Evolutionary conservation across 2,329 filamentous ascomycete genomes (phyloP).

Genomic region (Coniochaeta sp.): DNA sequence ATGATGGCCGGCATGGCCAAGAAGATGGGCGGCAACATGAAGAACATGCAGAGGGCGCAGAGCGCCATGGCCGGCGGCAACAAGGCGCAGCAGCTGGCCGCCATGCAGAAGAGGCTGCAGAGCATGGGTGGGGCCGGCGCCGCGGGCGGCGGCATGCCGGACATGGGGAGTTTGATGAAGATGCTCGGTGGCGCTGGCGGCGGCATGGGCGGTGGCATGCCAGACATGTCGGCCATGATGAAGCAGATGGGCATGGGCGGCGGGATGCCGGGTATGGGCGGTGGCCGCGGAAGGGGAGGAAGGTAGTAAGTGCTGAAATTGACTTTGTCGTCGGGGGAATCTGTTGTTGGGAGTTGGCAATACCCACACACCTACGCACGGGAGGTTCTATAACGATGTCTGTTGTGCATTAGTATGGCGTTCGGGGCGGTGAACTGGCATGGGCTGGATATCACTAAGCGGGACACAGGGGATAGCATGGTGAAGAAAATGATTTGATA

Average conservation of each 20-base stretch:
- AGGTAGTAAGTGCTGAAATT: not conserved
- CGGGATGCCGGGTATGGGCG: conserved; percentile 26
- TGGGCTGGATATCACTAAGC: not conserved
- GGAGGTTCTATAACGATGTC: not conserved
- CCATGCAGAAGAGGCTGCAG: conserved; percentile 93
- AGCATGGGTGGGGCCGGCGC: conserved; percentile 76
- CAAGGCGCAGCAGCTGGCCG: conserved; percentile 87
- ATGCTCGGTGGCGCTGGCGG: conserved; percentile 66
- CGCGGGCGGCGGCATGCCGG: conserved; percentile 63
- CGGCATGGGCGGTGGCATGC: conserved; percentile 62
- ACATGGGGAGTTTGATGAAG: conserved; percentile 84
- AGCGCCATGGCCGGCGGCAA: conserved; percentile 86
- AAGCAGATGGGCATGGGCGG: conserved; percentile 60
- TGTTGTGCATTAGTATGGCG: not conserved
- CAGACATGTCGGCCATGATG: conserved; percentile 75
- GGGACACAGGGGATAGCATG: not conserved
- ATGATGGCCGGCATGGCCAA: conserved; percentile 99
- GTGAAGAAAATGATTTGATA: not conserved
- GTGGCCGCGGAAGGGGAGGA: conserved; percentile 12
- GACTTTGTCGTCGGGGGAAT: not conserved
- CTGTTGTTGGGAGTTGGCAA: not conserved
- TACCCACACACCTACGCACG: not conserved
- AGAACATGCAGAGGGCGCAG: conserved; percentile 93
- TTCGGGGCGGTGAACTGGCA: not conserved
- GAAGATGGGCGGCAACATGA: conserved; percentile 97